Conservation (phyloP, 192 early-diverging fungal species). For the Diversispora eburnea region DNA sequence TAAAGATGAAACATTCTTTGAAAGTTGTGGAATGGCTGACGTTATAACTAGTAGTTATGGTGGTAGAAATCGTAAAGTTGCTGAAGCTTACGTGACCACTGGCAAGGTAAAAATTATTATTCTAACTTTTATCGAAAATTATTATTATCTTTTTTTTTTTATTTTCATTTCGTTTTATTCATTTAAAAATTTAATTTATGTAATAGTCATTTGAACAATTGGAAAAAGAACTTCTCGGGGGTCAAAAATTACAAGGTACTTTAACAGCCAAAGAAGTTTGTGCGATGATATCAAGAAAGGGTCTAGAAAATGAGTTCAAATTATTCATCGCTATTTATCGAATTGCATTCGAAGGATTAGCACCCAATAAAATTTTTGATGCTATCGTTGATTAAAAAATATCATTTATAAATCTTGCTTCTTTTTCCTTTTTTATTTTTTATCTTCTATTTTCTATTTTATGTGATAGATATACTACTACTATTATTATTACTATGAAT, state of each 20-base stretch:
- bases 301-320: slow-evolving; percentile 56
- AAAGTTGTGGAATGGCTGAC: slow-evolving; percentile 96
- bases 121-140: not conserved
- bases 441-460: too few relatives aligned
- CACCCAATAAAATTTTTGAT: slow-evolving; percentile 66
- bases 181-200: not conserved
- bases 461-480: too few relatives aligned
- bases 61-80: slow-evolving; percentile 92
- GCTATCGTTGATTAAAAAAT: slow-evolving; percentile 33
- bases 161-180: slow-evolving; percentile 11
- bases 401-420: too few relatives aligned
- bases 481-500: too few relatives aligned
- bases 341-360: slow-evolving; percentile 78
- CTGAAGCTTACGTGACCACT: slow-evolving; percentile 84
- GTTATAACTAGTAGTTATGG: slow-evolving; percentile 95
- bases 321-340: slow-evolving; percentile 91
- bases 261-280: slow-evolving; percentile 85
- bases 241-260: slow-evolving; percentile 97
- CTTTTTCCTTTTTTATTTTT: too few relatives aligned
- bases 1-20: slow-evolving; percentile 93
- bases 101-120: slow-evolving; percentile 58
- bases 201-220: slow-evolving; percentile 75
- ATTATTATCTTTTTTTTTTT: not conserved
- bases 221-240: slow-evolving; percentile 91
- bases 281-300: slow-evolving; percentile 65